Evolutionary conservation across 352 stramenopile species (phyloP).

Genomic region (Pythium brachiatum): DNA sequence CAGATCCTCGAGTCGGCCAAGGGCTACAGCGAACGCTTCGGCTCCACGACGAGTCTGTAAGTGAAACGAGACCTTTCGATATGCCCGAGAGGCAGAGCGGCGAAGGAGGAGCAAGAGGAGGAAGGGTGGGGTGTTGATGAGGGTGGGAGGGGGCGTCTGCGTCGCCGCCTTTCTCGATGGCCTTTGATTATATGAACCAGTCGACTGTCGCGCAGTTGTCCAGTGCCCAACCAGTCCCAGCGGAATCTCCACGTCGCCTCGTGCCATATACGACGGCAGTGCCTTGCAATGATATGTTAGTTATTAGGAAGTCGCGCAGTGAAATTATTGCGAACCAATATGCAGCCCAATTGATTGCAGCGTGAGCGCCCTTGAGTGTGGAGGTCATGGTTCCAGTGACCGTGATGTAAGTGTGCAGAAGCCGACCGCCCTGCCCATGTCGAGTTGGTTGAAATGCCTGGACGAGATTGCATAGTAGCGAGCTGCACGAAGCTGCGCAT

Average conservation of each 20-base stretch:
- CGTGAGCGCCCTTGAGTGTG: too few relatives aligned
- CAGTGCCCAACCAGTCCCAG: background rate
- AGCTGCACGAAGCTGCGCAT: too few relatives aligned
- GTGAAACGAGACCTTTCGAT: background rate
- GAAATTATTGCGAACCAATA: background rate
- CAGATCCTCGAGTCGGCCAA: conserved; percentile 21
- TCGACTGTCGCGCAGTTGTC: background rate
- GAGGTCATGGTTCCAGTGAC: too few relatives aligned
- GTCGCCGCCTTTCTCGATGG: background rate
- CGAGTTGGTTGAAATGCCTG: too few relatives aligned
- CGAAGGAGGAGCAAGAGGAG: background rate
- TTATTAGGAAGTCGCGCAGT: conserved; percentile 1
- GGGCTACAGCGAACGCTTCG: conserved; percentile 21
- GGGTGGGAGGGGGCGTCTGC: too few relatives aligned
- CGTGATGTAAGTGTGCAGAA: too few relatives aligned
- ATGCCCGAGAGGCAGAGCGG: too few relatives aligned
- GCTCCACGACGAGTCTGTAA: conserved; percentile 21
- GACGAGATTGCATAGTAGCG: too few relatives aligned
- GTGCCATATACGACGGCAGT: background rate
- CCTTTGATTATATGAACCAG: background rate
- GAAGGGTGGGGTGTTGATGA: background rate
- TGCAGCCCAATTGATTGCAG: background rate
- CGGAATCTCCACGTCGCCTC: too few relatives aligned
- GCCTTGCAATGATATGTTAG: background rate
- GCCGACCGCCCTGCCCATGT: too few relatives aligned